These are phyloP conservation scores for Colletotrichum incanum DNA, from an alignment of 2,329 filamentous ascomycete genomes.

Conservation along the genomic window DNA sequence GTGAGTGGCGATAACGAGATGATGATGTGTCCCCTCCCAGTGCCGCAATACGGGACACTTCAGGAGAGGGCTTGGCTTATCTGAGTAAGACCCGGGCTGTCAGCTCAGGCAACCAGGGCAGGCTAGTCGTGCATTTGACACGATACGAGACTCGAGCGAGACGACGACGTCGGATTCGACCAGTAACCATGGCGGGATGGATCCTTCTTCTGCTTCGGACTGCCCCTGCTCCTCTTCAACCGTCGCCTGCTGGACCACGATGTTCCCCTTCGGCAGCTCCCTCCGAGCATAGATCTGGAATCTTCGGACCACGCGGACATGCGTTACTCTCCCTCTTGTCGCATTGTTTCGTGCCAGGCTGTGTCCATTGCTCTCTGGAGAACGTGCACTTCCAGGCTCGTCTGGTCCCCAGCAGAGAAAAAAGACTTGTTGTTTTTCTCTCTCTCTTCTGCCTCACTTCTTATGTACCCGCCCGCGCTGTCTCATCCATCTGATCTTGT, in stretches of 20 bases:
- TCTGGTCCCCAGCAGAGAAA: not conserved
- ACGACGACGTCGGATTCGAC: conserved; percentile 2
- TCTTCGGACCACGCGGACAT: not conserved
- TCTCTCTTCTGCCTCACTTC: not conserved
- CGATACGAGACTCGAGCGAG: conserved; percentile 14
- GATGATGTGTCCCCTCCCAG: not conserved
- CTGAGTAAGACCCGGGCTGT: not conserved
- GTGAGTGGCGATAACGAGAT: not conserved
- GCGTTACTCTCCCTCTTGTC: not conserved
- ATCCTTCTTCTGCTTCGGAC: not conserved
- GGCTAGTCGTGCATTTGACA: not conserved
- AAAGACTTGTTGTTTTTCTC: not conserved
- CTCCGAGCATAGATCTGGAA: conserved; percentile 21
- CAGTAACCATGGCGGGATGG: not conserved
- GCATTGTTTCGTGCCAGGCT: not conserved
- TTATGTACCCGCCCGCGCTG: not conserved
- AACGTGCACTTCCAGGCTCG: not conserved
- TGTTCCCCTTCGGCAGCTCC: conserved; percentile 24
- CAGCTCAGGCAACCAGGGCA: not conserved
- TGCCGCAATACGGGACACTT: not conserved
- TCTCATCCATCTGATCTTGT: conserved; percentile 18
- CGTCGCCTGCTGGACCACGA: not conserved
- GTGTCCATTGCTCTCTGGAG: not conserved
- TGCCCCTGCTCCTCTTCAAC: not conserved
- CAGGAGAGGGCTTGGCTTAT: not conserved